Conservation (phyloP, 768 basidiomycete species). For the Serendipita vermifera region DNA sequence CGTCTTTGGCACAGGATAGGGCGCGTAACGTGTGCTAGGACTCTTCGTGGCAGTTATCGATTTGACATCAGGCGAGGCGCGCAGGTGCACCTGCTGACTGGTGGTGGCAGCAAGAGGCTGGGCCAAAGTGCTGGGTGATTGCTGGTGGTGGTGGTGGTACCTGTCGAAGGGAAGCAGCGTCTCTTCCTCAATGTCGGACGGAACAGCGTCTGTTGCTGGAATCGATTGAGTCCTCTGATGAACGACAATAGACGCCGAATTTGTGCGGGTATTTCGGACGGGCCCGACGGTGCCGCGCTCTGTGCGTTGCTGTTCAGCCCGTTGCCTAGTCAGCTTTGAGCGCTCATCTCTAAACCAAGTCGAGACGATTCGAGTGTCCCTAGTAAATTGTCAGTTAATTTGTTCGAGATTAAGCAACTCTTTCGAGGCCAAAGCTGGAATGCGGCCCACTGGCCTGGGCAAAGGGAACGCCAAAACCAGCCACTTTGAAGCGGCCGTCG, state of each 20-base stretch:
- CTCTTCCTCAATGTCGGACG: too few species aligned
- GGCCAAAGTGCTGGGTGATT: too few species aligned
- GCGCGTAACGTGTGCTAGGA: slow-evolving; percentile 2
- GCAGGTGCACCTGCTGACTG: not conserved
- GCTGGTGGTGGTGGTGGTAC: not conserved
- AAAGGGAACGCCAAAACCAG: not conserved
- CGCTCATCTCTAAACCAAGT: slow-evolving; percentile 8
- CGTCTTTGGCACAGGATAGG: not conserved
- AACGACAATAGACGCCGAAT: too few species aligned
- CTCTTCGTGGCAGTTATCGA: not conserved
- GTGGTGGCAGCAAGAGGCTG: too few species aligned
- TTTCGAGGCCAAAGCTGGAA: too few species aligned
- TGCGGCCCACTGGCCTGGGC: too few species aligned
- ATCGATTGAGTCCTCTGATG: too few species aligned
- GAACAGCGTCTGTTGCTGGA: too few species aligned
- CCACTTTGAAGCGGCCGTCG: too few species aligned
- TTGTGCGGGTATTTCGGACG: too few species aligned
- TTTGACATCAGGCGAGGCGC: not conserved
- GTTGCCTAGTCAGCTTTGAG: slow-evolving; percentile 9
- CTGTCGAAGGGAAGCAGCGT: not conserved
- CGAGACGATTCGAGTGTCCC: slow-evolving; percentile 2
- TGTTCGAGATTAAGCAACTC: too few species aligned
- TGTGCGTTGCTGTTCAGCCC: slow-evolving; percentile 5
- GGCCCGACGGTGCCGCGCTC: not conserved
- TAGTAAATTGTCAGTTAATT: not conserved